Evolutionary conservation across 257 asterid genomes (phyloP).

Genomic region (Solanum ahanhuiri): DNA sequence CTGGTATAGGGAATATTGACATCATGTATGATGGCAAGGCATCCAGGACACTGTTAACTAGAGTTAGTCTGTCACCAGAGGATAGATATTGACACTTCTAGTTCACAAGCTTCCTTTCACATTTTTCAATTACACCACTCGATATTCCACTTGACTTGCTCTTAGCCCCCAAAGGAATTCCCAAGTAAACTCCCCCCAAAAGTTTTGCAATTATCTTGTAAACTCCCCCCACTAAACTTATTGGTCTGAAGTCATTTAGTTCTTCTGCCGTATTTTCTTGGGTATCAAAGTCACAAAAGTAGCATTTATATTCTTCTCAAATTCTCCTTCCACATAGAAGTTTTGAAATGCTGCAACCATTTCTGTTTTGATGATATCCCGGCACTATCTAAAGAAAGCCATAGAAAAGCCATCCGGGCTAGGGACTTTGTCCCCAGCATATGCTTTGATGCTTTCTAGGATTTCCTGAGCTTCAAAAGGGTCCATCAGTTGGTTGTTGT

Average conservation of each 20-base stretch:
- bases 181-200: not conserved
- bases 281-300: not conserved
- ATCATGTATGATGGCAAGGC: too few species aligned
- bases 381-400: not conserved
- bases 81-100: too few species aligned
- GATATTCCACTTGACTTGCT: not conserved
- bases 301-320: not conserved
- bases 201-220: not conserved
- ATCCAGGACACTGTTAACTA: too few species aligned
- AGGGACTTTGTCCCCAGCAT: not conserved
- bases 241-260: not conserved
- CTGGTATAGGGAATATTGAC: too few species aligned
- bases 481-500: too few species aligned
- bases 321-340: not conserved
- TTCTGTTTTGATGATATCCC: not conserved
- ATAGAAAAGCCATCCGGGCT: not conserved
- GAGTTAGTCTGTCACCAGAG: too few species aligned
- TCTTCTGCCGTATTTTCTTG: not conserved
- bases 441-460: not conserved
- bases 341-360: not conserved
- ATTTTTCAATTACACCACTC: not conserved
- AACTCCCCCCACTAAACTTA: not conserved
- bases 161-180: not conserved
- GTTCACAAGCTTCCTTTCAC: not conserved
- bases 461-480: too few species aligned